Base-by-base conservation (phyloP, 2,329 filamentous ascomycete genomes). In the Ophiocordyceps robertsii region DNA sequence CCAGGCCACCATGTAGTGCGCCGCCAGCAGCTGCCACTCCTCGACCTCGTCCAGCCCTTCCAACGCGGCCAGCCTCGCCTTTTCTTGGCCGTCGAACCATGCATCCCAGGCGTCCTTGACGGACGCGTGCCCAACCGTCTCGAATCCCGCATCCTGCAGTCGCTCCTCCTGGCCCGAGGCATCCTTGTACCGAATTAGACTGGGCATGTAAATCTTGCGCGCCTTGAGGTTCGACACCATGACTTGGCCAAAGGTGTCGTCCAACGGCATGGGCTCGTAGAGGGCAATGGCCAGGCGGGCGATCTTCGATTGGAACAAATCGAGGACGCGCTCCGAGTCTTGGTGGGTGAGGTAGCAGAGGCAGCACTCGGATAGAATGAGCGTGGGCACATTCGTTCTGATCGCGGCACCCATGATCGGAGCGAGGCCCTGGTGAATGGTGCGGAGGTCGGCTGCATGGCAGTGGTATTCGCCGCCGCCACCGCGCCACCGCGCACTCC, bases 11-110 rank as follows among this genome's bases (percentile, higher is more conserved):
- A 89, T 80, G 56, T 98, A 98, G 67, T 98, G 92, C 49, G 74
- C 77, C 1, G 88, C 85, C 52, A 98, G 63, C 51, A 98, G 62
- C 54, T 82, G 72, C 83, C 92, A 94, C 65, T 98, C 92, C 62
- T 98, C 92, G 21, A 95, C 73, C 63, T 98, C 92, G 63, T 98
- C 92, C 47, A 98, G 62, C 54, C 92, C 88, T 60, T 98, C 89
- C 24, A 95, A 59, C 11, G 66, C 62, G 49, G 89, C 82, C 1
- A 96, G 77, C 39, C 89, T 70, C 54, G 84, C 80, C 61, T 86
- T 89, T 62, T 96, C 90, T 2, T 67, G 66, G 1, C 68, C 56
- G 0, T 58, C 55, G 3, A 94, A 69, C 88, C 90, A 96, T 1
- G 63, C 63, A 41, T 82, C 72, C 81, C 84, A 95, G 32, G 95